Percentiles rank a stretch among this genome's conserved stretches.
Evolutionary conservation across 345 rosid species (phyloP).

Genomic region (Odontarrhena argentea): DNA sequence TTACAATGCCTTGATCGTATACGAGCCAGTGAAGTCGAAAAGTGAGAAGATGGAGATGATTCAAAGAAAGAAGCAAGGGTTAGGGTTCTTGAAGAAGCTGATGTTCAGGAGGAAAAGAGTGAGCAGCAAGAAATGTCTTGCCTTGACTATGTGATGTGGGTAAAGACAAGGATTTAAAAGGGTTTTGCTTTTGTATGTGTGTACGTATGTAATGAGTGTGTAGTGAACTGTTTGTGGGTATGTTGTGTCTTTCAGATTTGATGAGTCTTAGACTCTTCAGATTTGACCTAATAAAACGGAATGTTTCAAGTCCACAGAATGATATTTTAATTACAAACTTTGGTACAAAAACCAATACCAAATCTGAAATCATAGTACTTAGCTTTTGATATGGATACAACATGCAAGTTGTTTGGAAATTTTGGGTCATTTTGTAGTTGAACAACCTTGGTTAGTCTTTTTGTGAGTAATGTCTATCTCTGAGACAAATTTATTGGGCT

Average conservation of each 20-base stretch:
- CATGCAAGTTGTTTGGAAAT: too few species aligned
- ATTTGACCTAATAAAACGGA: constrained; percentile 13
- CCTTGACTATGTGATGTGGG: constrained; percentile 40
- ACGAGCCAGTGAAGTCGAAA: constrained; percentile 43
- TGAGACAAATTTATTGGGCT: background rate
- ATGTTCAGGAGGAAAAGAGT: constrained; percentile 72
- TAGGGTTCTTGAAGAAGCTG: constrained; percentile 65
- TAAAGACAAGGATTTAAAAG: background rate
- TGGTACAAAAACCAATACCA: too few species aligned
- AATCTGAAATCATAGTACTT: too few species aligned
- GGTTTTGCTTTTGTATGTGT: constrained; percentile 25
- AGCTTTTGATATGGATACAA: too few species aligned
- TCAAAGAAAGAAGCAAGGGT: constrained; percentile 60
- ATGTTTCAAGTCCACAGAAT: background rate
- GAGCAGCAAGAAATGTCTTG: constrained; percentile 51
- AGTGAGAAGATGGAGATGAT: constrained; percentile 45
- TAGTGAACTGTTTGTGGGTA: constrained; percentile 12
- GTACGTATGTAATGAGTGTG: constrained; percentile 19
- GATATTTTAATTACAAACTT: too few species aligned
- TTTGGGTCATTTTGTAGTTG: too few species aligned
- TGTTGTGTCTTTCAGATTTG: constrained; percentile 28
- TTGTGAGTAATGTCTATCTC: too few species aligned
- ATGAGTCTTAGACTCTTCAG: constrained; percentile 23
- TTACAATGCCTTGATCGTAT: constrained; percentile 35
- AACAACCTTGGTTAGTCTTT: too few species aligned